Evolutionary conservation across 2,329 filamentous ascomycete genomes (phyloP).

Genomic region (Cladophialophora exuberans): DNA sequence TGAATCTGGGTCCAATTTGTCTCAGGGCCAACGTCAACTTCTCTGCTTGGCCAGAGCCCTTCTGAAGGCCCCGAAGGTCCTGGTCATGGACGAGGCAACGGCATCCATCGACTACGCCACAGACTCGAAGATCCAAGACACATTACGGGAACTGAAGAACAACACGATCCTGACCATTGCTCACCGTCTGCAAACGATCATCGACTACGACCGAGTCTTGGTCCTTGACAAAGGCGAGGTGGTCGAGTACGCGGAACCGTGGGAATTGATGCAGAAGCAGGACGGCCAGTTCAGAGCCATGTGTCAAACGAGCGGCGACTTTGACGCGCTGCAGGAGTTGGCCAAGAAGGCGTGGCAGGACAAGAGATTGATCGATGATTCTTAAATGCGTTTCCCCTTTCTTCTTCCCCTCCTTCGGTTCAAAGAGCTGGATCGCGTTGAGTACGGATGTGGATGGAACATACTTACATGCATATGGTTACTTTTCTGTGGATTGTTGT

Average conservation of each 20-base stretch:
- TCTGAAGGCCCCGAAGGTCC: constrained; percentile 84
- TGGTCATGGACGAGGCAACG: constrained; percentile 99
- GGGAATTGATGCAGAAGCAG: constrained; percentile 73
- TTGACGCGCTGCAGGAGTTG: constrained; percentile 59
- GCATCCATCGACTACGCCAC: constrained; percentile 97
- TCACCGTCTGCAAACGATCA: constrained; percentile 92
- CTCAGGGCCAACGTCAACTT: constrained; percentile 93
- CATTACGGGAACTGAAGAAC: constrained; percentile 82
- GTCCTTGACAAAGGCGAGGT: constrained; percentile 88
- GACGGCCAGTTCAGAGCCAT: constrained; percentile 68
- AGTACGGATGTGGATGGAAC: too few relatives aligned
- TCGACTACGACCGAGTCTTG: constrained; percentile 96
- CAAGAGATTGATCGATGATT: constrained; percentile 51
- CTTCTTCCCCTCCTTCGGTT: too few relatives aligned
- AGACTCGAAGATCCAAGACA: constrained; percentile 93
- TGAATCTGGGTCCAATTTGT: constrained; percentile 91
- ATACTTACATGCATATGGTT: too few relatives aligned
- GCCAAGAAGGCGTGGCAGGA: constrained; percentile 56
- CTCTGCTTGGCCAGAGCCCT: constrained; percentile 91
- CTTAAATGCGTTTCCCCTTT: constrained; percentile 8
- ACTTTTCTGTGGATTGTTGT: too few relatives aligned
- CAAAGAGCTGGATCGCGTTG: too few relatives aligned
- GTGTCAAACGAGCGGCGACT: constrained; percentile 70
- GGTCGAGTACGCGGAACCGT: constrained; percentile 89
- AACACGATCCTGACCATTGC: constrained; percentile 97